Evolutionary conservation across 2,329 filamentous ascomycete species (phyloP).

Genomic region (Phoma herbarum): DNA sequence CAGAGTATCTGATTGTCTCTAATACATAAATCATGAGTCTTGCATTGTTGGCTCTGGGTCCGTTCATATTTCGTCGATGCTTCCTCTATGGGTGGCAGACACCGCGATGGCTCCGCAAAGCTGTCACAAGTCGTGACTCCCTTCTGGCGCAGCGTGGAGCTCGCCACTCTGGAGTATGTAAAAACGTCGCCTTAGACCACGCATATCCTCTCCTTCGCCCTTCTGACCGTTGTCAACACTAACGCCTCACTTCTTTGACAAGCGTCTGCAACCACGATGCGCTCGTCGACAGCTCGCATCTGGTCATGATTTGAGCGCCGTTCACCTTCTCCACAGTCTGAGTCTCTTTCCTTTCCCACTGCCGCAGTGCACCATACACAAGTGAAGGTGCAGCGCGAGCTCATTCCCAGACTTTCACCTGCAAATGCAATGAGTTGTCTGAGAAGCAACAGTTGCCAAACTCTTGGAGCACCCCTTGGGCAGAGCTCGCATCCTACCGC

Average conservation of each 20-base stretch:
- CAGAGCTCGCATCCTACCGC: not conserved
- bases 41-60: not conserved
- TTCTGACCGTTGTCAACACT: not conserved
- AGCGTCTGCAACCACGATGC: no score
- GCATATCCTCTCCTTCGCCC: not conserved
- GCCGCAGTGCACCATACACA: not conserved
- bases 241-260: not conserved
- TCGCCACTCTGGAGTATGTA: not conserved
- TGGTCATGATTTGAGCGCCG: no score
- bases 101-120: not conserved
- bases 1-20: not conserved
- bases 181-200: not conserved
- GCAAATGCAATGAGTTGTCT: not conserved
- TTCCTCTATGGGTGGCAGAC: not conserved
- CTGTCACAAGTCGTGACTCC: not conserved
- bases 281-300: no score
- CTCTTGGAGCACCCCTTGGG: not conserved
- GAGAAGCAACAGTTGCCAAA: not conserved
- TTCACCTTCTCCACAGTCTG: no score
- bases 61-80: not conserved
- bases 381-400: no score
- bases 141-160: not conserved
- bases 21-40: not conserved
- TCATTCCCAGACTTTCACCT: not conserved
- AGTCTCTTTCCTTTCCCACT: no score